Evolutionary conservation across 2,329 filamentous ascomycete species (phyloP).

Genomic region (Claviceps monticola): DNA sequence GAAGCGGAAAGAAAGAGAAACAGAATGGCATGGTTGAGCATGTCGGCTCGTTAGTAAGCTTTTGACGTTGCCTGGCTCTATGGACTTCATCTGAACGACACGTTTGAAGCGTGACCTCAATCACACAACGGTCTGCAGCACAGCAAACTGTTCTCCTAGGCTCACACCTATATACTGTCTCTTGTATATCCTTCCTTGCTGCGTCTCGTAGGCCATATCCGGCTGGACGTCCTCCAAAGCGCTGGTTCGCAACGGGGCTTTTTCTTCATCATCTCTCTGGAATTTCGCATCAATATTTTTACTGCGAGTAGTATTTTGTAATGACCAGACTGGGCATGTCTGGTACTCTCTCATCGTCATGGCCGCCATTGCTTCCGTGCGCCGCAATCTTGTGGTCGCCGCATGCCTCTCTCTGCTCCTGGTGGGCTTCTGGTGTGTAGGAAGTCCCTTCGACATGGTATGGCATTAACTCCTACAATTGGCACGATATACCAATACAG

Average conservation of each 20-base stretch:
- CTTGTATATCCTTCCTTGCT: not conserved
- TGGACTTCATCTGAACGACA: not conserved
- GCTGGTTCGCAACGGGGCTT: not conserved
- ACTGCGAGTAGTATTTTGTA: not conserved
- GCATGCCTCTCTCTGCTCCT: conserved; percentile 1
- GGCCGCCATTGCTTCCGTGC: not conserved
- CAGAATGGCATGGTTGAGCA: not conserved
- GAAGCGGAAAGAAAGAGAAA: not conserved
- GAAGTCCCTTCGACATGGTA: conserved; percentile 1
- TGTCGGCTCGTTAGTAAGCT: not conserved
- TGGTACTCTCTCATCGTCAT: not conserved
- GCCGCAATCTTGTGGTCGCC: conserved; percentile 2
- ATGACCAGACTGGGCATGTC: not conserved
- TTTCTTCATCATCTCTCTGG: not conserved
- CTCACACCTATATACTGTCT: not conserved
- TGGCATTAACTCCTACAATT: not conserved
- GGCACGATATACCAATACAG: not conserved
- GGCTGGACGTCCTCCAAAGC: not conserved
- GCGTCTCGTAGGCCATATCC: not conserved
- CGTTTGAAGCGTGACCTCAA: not conserved
- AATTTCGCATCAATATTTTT: not conserved
- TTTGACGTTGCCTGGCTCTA: not conserved
- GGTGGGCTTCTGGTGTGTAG: not conserved
- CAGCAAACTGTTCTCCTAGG: not conserved
- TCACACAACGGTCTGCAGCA: not conserved